Base-by-base conservation (phyloP, 1,284 basidiomycete species). In the Ceraceosorus bombacis region DNA sequence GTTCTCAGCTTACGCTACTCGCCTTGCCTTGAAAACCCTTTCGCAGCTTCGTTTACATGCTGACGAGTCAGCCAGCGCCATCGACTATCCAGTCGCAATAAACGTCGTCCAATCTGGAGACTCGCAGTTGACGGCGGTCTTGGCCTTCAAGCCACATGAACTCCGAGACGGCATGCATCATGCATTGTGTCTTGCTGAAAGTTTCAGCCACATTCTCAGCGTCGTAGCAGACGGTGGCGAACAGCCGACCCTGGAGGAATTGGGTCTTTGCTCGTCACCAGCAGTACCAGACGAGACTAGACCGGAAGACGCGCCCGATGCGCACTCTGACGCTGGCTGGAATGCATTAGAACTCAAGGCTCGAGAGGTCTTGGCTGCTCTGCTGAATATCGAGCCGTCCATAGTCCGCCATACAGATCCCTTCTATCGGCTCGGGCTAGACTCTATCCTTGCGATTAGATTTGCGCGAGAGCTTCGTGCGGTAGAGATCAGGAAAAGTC, bases 381-480 rank as follows among this genome's bases (percentile, higher is more conserved):
- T 15, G 15, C 3, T 49, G 48, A 3, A 15, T 15, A 49, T 49
- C 1, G 48, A 49, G 15, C n/a, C n/a, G 2, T n/a, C n/a, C n/a
- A 3, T 1, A 49, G 3, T n/a, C n/a, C n/a, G n/a, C 48, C n/a
- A 2, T 15, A 49, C 48, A 38, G 7, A 58, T 27, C 27, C 17
- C 54, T 69, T 76, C 58, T 72, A 74, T 41, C 64, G 67, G 7
- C 66, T 74, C 2, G 73, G 73, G 10, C 60, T 76, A 49, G 73
- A 74, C 54, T 76, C 73, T 46, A 70, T 76, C 52, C 63, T 68
- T 36, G 71, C 72, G 2, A 71, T 74, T 17, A 63, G 67, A 15
- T 63, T 74, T 1, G 67, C 71, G 12, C 61, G 62, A 54, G 38
- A 56, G 50, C 59, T 76, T 13, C 54, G 61, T 5, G 27, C 36